Base-by-base conservation (phyloP, 768 basidiomycete genomes). In the Lactarius hatsudake region DNA sequence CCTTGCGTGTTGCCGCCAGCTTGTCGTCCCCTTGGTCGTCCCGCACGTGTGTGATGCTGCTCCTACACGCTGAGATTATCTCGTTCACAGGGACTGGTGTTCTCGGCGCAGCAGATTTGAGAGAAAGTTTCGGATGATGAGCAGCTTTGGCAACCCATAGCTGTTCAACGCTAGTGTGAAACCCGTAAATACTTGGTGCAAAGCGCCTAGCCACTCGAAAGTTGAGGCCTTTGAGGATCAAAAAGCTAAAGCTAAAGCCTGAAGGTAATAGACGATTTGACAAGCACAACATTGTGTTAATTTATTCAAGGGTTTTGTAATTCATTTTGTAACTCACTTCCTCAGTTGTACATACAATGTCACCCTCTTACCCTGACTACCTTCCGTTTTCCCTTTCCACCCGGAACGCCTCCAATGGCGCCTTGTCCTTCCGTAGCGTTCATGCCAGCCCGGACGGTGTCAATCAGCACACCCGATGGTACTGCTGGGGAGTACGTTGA, bases 371-470 rank as follows among this genome's bases (percentile, higher is more conserved):
- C 65, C 56, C 71, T 60, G 36, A 71, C 48, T 8, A 71, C 66
- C 59, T 71, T 71, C 65, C 69, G 65, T 55, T 71, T 71, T 10
- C 71, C 71, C n/a, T 71, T 71, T 34, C 70, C 70, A 57, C 70
- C 3, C 5, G 64, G 62, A 18, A 63, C 34, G 20, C 68, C 70
- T 1, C 64, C 68, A 15, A 65, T 17, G 26, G 59, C 36, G 12
- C 61, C 56, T 34, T 58, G 69, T 43, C 65, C 71, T 0, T 71
- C 69, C 20, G 61, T 60, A 45, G 71, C 63, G 20, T 42, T 71
- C 71, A 71, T 71, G 30, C 71, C 71, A 57, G 69, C 71, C 43
- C 69, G 65, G 30, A 71, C 48, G 23, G 71, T 61, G 26, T 71
- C 71, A 28, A 71, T 62, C 38, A 71, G 34, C 9, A 70, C 69